Evolutionary conservation across 139 green algal genomes (phyloP), one percentile per base, ranked within the genome.

Genomic region (Zygnema cylindricum): DNA sequence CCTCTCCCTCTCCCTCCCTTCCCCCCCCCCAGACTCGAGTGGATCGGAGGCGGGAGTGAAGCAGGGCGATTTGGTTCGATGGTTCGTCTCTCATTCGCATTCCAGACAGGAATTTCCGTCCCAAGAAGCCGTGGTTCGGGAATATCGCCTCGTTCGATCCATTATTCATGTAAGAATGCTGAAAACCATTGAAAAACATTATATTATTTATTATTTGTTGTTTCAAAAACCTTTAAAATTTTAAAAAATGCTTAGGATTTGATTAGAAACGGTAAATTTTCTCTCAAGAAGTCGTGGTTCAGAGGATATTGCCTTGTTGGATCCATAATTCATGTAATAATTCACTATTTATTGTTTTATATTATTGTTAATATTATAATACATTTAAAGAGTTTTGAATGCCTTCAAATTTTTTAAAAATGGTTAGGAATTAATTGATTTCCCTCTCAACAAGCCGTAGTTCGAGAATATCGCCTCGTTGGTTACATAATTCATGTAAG

Each of bases 1-100:
- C 49, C 49, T 16, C 49, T 63, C 49, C 49, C 49, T 16, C 49
- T 16, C 16, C 71, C 36, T 16, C 38, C 71, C 3, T 11, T 79
- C 38, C 43, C 36, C 71, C 71, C 11, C 71, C 71, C 36, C 71
- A 57, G 38, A 85, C 3, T 16, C 32, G n/a, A 38, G 41, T 33
- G n/a, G 41, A 85, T 11, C 43, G 25, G 77, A 38, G 35, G 79
- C 36, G 30, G 69, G 86, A 33, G 83, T 95, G 76, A 85, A 69
- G 76, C 96, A 98, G 94, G 77, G 90, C 2, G 94, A 97, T 7
- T 93, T 98, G 40, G 86, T 98, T 54, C 57, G 92, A 69, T 98
- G 95, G 95, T 98, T 98, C 90, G 79, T 97, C 85, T 86, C 93
- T 23, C 36, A 94, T 35, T 77, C 82, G 81, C 57, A 88, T 81